A percentile compares a stretch with the other conserved stretches of the same genome.
phyloP scores from a whole-genome alignment of 1,284 basidiomycete genomes.

The Fomes fomentarius region DNA sequence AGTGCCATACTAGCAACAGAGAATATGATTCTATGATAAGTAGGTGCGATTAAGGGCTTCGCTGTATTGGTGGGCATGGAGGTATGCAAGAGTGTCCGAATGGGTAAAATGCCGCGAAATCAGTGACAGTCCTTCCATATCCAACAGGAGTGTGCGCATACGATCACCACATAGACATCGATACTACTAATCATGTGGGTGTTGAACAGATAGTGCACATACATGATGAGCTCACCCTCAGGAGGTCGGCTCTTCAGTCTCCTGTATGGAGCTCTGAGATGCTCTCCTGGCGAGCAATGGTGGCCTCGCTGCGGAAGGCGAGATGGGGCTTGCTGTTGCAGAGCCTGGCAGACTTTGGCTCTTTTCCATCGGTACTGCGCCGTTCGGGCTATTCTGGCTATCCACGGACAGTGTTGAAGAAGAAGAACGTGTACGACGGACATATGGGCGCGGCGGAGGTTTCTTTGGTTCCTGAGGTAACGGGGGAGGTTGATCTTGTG shows the following conservation, averaged over 20 bases:
- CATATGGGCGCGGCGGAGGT: constrained; percentile 55
- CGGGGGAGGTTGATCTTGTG: constrained; percentile 17
- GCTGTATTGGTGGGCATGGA: not conserved
- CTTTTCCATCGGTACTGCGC: constrained; percentile 15
- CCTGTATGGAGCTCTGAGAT: constrained; percentile 23
- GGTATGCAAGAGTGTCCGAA: constrained; percentile 20
- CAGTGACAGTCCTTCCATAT: not conserved
- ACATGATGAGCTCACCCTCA: constrained; percentile 1
- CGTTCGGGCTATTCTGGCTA: constrained; percentile 21
- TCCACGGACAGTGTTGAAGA: constrained; percentile 42
- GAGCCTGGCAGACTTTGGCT: constrained; percentile 18
- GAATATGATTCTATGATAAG: constrained; percentile 10
- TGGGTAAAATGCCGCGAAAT: not conserved
- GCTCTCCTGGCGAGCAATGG: constrained; percentile 23
- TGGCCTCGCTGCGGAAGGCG: constrained; percentile 15
- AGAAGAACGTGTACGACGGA: constrained; percentile 54
- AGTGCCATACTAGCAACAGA: not conserved
- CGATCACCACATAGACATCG: not conserved
- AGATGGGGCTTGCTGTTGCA: constrained; percentile 16
- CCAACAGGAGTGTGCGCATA: constrained; percentile 7
- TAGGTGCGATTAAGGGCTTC: constrained; percentile 6
- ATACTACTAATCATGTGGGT: no score
- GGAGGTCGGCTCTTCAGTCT: constrained; percentile 14
- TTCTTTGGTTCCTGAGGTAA: constrained; percentile 37
- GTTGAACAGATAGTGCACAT: not conserved